Base-by-base conservation (phyloP, 2,329 filamentous ascomycete genomes). In the Amylocarpus encephaloides region DNA sequence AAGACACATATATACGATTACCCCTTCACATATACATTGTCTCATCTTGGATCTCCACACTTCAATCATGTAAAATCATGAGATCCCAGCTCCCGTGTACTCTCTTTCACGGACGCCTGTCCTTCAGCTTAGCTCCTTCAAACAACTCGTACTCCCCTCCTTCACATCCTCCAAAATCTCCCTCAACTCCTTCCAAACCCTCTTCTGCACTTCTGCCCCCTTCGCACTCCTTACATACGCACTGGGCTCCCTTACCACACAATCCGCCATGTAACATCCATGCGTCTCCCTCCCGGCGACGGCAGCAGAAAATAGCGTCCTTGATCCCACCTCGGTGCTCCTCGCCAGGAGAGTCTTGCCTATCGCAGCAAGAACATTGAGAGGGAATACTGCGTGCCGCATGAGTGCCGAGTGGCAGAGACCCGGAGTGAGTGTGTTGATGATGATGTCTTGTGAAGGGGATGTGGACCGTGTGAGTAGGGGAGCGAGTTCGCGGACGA, bases 101-200 rank as follows among this genome's bases (percentile, higher is more conserved):
- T 40, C 16, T 18, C 38, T 9, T 40, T 19, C 11, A n/a, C n/a
- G n/a, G n/a, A n/a, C n/a, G n/a, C 38, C 11, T 19, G 16, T n/a
- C n/a, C 12, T 36, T 13, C 12, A 16, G n/a, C 38, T 40, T 13
- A 33, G 19, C 39, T 15, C 22, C 22, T 46, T 38, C 38, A 39
- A 50, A 30, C 60, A 59, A 39, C 53, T 51, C 12, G 12, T 53
- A 36, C 73, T 58, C 0, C 69, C 70, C 0, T 70, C 68, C 52
- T 73, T 66, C 30, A 76, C 66, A 2, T 46, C 63, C 44, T 76
- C 72, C 29, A 77, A 48, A 16, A 72, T 62, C 10, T 57, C 67
- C 53, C 70, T 42, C 56, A 77, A 54, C 63, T 78, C 72, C 13
- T 58, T 64, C 60, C 68, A 77, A 2, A 73, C 60, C 50, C 62